These are phyloP conservation scores for Henckelia pumila DNA, from an alignment of 257 asterid species.

Conservation along the genomic window DNA sequence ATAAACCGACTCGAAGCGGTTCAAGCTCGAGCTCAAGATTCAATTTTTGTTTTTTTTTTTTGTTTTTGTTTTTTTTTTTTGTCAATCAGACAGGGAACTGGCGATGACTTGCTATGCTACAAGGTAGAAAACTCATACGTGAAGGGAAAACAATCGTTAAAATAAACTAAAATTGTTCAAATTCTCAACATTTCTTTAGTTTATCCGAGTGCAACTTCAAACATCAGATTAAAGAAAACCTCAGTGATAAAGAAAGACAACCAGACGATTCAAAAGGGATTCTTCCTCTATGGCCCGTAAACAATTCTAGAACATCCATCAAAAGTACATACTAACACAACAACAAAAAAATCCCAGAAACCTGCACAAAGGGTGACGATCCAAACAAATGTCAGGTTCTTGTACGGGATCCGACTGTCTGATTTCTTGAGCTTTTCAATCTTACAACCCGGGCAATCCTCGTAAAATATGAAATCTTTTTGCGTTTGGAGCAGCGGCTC, in stretches of 20 bases:
- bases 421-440: constrained; percentile 37
- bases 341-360: background rate
- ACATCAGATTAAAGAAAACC: no score
- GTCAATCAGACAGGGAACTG: background rate
- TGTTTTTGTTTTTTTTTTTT: no score
- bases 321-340: no score
- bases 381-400: constrained; percentile 43
- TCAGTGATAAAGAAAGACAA: background rate
- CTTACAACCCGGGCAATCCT: constrained; percentile 56
- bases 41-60: no score
- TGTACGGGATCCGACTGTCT: constrained; percentile 37
- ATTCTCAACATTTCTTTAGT: constrained; percentile 8
- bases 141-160: no score
- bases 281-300: background rate
- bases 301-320: background rate
- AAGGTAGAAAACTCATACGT: no score
- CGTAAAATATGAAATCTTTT: constrained; percentile 14
- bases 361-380: constrained; percentile 58
- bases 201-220: no score
- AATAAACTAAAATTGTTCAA: background rate
- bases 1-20: no score
- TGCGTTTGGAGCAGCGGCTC: constrained; percentile 31
- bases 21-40: no score
- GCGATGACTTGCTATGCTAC: background rate
- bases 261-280: background rate